These are phyloP conservation scores for Diaporthe nobilis DNA, from an alignment of 2,329 filamentous ascomycete species.

Conservation along the genomic window DNA sequence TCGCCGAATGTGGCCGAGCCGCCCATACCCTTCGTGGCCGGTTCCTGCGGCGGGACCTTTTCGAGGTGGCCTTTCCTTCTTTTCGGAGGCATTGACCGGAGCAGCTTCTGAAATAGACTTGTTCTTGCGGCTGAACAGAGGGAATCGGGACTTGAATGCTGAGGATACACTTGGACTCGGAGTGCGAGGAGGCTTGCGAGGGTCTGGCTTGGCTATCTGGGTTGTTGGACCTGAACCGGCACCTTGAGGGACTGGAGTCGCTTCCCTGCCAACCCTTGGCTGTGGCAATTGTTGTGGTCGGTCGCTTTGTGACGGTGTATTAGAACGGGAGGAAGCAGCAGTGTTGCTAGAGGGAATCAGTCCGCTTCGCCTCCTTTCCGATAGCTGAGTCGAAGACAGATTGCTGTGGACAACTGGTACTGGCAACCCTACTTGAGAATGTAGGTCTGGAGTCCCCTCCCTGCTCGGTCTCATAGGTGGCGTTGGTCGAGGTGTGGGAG, in stretches of 20 bases:
- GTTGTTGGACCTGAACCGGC: conserved; percentile 25
- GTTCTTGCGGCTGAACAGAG: conserved; percentile 81
- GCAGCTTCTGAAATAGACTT: conserved; percentile 71
- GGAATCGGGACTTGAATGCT: conserved; percentile 76
- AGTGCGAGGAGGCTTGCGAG: conserved; percentile 55
- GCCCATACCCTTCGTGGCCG: conserved; percentile 89
- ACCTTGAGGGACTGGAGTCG: conserved; percentile 51
- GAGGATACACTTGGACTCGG: conserved; percentile 69
- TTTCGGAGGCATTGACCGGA: conserved; percentile 56
- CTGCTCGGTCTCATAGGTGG: conserved; percentile 76
- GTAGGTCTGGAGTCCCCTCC: conserved; percentile 75
- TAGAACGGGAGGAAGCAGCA: conserved; percentile 46
- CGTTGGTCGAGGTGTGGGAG: conserved; percentile 52
- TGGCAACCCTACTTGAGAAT: conserved; percentile 66
- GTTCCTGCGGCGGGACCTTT: conserved; percentile 94
- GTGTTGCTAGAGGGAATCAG: conserved; percentile 34
- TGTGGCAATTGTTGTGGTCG: conserved; percentile 47
- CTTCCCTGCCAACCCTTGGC: conserved; percentile 52
- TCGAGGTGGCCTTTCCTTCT: conserved; percentile 70
- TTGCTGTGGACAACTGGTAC: conserved; percentile 75
- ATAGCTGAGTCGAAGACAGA: conserved; percentile 63
- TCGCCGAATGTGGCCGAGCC: conserved; percentile 71
- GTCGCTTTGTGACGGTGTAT: conserved; percentile 52
- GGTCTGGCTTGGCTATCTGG: conserved; percentile 47
- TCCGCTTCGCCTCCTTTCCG: conserved; percentile 62